A percentile compares a stretch with the other conserved stretches of the same genome.
phyloP scores from a whole-genome alignment of 192 early-diverging fungal genomes.

The Linnemannia elongata region DNA sequence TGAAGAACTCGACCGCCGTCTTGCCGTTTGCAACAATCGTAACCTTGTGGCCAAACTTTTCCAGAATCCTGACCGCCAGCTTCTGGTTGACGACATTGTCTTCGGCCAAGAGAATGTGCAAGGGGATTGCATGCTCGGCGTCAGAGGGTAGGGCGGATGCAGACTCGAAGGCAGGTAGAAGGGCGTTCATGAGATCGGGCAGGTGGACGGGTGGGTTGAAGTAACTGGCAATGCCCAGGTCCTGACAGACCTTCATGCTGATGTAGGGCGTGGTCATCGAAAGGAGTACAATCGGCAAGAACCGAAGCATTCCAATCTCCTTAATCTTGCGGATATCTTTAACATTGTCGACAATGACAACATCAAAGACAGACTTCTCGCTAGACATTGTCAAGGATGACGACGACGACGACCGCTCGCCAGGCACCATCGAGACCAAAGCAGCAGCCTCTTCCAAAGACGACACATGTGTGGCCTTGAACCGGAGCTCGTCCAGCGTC shows the following conservation, averaged over 20 bases:
- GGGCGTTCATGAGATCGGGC: slow-evolving; percentile 74
- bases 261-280: slow-evolving; percentile 65
- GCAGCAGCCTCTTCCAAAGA: slow-evolving; percentile 66
- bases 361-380: slow-evolving; percentile 68
- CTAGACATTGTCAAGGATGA: slow-evolving; percentile 26
- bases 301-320: slow-evolving; percentile 68
- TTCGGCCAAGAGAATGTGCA: slow-evolving; percentile 86
- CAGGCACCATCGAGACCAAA: slow-evolving; percentile 32
- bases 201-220: slow-evolving; percentile 74
- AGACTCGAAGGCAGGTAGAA: slow-evolving; percentile 79
- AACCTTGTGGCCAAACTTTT: slow-evolving; percentile 83
- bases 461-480: slow-evolving; percentile 55
- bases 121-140: slow-evolving; percentile 69
- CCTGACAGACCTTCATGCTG: slow-evolving; percentile 78
- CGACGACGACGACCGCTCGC: slow-evolving; percentile 6
- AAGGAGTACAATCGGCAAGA: slow-evolving; percentile 82
- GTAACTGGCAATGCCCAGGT: slow-evolving; percentile 77
- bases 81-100: slow-evolving; percentile 92
- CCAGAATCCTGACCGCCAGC: slow-evolving; percentile 79
- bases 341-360: slow-evolving; percentile 76
- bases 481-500: slow-evolving; percentile 64
- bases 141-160: slow-evolving; percentile 72
- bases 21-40: slow-evolving; percentile 85
- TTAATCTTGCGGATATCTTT: slow-evolving; percentile 73
- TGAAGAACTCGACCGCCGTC: slow-evolving; percentile 80